Evolutionary conservation across 31 red algal species (phyloP).

Genomic region (Bonnemaisonia californica): DNA sequence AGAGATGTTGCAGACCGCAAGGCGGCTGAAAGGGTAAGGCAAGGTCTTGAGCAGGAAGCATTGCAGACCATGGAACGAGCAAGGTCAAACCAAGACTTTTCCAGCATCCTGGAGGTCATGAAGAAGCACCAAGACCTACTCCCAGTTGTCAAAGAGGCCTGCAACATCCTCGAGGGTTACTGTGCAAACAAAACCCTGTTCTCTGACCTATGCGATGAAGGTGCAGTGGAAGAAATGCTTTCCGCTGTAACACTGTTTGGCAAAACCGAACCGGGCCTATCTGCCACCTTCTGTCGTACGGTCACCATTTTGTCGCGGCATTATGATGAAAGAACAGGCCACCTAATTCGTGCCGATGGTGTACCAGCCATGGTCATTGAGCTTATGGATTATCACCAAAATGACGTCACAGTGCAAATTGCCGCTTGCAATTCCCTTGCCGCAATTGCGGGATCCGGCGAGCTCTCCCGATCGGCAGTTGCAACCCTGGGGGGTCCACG

Average conservation of each 20-base stretch:
- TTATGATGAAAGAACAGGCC: slow-evolving; percentile 63
- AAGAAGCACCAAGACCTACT: slow-evolving; percentile 28
- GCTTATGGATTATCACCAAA: slow-evolving; percentile 39
- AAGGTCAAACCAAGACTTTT: slow-evolving; percentile 15
- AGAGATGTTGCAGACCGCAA: slow-evolving; percentile 57
- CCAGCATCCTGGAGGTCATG: slow-evolving; percentile 33
- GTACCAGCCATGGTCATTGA: slow-evolving; percentile 62
- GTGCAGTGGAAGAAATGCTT: slow-evolving; percentile 65
- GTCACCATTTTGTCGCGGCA: slow-evolving; percentile 46
- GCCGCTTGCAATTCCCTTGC: slow-evolving; percentile 48
- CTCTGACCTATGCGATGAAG: slow-evolving; percentile 64
- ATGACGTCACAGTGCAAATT: slow-evolving; percentile 46
- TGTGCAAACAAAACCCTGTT: slow-evolving; percentile 41
- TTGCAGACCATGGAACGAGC: slow-evolving; percentile 37
- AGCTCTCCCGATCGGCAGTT: slow-evolving; percentile 72
- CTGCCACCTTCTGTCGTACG: slow-evolving; percentile 45
- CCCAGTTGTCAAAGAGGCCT: slow-evolving; percentile 32
- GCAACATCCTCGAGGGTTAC: slow-evolving; percentile 13
- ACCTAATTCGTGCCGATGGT: slow-evolving; percentile 52
- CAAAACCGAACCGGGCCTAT: slow-evolving; percentile 35
- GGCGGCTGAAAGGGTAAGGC: slow-evolving; percentile 43
- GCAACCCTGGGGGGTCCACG: slow-evolving; percentile 65
- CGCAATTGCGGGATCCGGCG: slow-evolving; percentile 55
- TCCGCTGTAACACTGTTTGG: slow-evolving; percentile 50
- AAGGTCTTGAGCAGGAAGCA: slow-evolving; percentile 28